Evolutionary conservation across 208 protist genomes (phyloP).

Genomic region (Plasmodiophora brassicae): DNA sequence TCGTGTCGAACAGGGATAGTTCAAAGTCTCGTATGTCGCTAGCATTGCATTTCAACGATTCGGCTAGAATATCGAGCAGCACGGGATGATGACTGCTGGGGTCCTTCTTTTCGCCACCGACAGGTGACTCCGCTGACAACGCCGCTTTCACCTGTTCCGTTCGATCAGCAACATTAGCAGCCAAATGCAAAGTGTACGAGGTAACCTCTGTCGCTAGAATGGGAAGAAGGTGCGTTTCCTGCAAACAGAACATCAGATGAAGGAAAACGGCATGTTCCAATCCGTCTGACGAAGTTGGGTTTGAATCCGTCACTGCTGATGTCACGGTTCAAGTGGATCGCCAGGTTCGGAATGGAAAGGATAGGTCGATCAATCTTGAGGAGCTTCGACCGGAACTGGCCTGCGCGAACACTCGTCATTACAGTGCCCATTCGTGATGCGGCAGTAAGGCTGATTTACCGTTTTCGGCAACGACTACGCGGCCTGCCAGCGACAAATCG

Average conservation of each 20-base stretch:
- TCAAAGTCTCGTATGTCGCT: constrained; percentile 39
- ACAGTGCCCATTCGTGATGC: no score
- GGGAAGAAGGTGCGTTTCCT: constrained; percentile 35
- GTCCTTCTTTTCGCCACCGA: constrained; percentile 5
- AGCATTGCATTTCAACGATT: not conserved
- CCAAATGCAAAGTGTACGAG: no score
- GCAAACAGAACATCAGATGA: no score
- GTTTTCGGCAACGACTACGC: constrained; percentile 34
- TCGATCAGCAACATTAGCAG: no score
- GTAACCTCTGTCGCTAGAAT: constrained; percentile 19
- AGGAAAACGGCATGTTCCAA: no score
- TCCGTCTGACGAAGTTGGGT: constrained; percentile 34
- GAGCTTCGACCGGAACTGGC: not conserved
- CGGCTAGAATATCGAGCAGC: constrained; percentile 29
- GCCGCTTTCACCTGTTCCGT: no score
- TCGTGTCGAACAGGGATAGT: constrained; percentile 34
- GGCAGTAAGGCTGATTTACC: no score
- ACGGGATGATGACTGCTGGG: not conserved
- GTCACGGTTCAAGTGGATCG: constrained; percentile 46
- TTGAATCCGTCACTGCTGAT: constrained; percentile 42
- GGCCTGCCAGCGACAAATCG: constrained; percentile 40
- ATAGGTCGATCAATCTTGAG: constrained; percentile 25
- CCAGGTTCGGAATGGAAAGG: constrained; percentile 39
- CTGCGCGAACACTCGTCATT: no score
- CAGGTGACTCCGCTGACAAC: no score